Evolutionary conservation across 1,139 yeast genomes (phyloP), one percentile per base, ranked within the genome.

Genomic region (Pichia sp.): DNA sequence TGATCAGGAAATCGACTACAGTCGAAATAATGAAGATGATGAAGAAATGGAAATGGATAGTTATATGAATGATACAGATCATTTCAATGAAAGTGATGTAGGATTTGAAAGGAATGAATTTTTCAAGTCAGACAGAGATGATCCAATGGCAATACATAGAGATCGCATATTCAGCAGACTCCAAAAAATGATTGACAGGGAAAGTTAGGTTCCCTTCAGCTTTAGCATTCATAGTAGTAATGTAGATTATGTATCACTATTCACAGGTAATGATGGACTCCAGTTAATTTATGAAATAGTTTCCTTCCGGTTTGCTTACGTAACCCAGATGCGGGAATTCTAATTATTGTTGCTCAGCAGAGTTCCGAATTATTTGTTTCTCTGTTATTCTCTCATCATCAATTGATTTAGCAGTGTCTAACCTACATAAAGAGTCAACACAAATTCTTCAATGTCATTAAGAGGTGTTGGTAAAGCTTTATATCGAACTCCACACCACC

Each of bases 141-240:
- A 78, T 50, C 79, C 77, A 7, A 39, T 78, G 51, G 84, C 85
- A 0, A 66, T 69, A 2, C 80, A 79, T 52, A 60, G 88, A 41
- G 88, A 80, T 49, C 66, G 60, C 42, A 78, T 80, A 4, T 79
- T 80, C 57, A 76, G 76, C 1, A 66, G 64, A 44, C 57, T 80
- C 25, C 74, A 79, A 49, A 60, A 60, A 31, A 72, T 77, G 81
- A 63, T 71, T 9, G 55, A 63, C 7, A 30, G 17, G 11, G 18
- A 30, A 2, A 11, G 21, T 7, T 30, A 14, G 12, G 14, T 26
- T 26, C 14, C 30, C 7, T 14, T 26, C 14, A 26, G 14, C 24
- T 7, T 14, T 26, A 6, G n/a, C n/a, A n/a, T n/a, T n/a, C n/a
- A n/a, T n/a, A n/a, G n/a, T n/a, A n/a, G n/a, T n/a, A n/a, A n/a